These are phyloP conservation scores for Tillandsia fasciculata DNA, from an alignment of 176 grass and related monocot genomes.

Conservation along the genomic window DNA sequence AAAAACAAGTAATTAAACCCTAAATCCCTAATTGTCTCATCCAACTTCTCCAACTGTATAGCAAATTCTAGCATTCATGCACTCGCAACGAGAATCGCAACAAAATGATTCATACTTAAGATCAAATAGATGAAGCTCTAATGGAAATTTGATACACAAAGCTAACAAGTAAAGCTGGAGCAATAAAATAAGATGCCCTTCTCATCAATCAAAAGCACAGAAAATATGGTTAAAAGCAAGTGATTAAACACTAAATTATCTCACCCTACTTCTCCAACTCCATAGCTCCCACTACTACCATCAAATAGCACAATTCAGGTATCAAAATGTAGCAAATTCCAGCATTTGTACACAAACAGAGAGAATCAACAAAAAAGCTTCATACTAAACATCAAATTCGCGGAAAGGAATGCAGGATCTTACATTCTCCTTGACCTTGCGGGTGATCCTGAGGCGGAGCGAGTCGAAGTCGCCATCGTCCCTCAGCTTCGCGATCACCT, in stretches of 20 bases:
- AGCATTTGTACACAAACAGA: neutral
- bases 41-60: too few relatives aligned
- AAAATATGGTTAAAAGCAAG: neutral
- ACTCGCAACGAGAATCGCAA: neutral
- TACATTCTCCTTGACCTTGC: conserved; percentile 66
- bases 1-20: neutral
- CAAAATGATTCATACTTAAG: too few relatives aligned
- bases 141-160: too few relatives aligned
- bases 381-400: too few relatives aligned
- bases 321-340: neutral
- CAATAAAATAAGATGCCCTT: neutral
- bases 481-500: conserved; percentile 51
- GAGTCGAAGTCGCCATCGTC: conserved; percentile 64
- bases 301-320: too few relatives aligned
- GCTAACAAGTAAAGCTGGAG: too few relatives aligned
- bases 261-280: too few relatives aligned
- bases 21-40: too few relatives aligned
- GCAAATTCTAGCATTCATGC: neutral
- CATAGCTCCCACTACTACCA: neutral
- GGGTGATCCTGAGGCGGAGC: conserved; percentile 44
- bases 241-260: neutral
- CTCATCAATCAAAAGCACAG: conserved; percentile 11
- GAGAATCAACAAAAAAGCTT: neutral
- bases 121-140: too few relatives aligned
- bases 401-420: conserved; percentile 3